Evolutionary conservation across 805 yeast genomes (phyloP), one percentile per base, ranked within the genome.

Genomic region (Metschnikowia reukaufii): DNA sequence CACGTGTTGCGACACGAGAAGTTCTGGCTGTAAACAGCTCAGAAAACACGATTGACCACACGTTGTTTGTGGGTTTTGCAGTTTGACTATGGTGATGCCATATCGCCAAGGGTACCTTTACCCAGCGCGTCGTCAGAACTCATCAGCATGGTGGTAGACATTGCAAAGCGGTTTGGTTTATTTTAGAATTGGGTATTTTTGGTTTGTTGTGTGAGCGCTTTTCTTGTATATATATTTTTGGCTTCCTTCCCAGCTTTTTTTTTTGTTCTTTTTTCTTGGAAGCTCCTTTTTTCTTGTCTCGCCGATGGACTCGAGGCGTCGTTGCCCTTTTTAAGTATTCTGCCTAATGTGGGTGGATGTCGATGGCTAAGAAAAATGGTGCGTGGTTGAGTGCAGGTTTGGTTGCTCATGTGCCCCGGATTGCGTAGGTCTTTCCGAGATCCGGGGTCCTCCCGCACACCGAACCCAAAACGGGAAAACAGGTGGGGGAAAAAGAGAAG

Each of bases 31-130:
- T 9, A 16, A 15, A 15, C 12, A 31, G 30, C 6, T n/a, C 42
- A 32, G 34, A 15, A 37, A 38, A 30, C 47, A 44, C 37, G 41
- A n/a, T 23, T 31, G 19, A 10, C 38, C 34, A 21, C 42, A 32
- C 4, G 15, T 25, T 13, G 39, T 20, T 34, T 6, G 39, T 21
- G 16, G 13, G 19, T 35, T 29, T 15, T 36, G 48, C 38, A 31
- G 40, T 34, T 36, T 39, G 25, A 36, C 17, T n/a, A 45, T 39
- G 15, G 43, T 39, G 37, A 45, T 40, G 6, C 48, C 48, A 35
- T 39, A 30, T 27, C 48, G 37, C 48, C 44, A 3, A 45, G 9
- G n/a, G 41, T 36, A 16, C 33, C 44, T 27, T 45, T 45, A 1
- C 40, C 48, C 39, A 39, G 30, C 13, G 25, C 23, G 7, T 19